These are phyloP conservation scores for Trichoderma koningii DNA, from an alignment of 2,329 filamentous ascomycete species.

Conservation along the genomic window DNA sequence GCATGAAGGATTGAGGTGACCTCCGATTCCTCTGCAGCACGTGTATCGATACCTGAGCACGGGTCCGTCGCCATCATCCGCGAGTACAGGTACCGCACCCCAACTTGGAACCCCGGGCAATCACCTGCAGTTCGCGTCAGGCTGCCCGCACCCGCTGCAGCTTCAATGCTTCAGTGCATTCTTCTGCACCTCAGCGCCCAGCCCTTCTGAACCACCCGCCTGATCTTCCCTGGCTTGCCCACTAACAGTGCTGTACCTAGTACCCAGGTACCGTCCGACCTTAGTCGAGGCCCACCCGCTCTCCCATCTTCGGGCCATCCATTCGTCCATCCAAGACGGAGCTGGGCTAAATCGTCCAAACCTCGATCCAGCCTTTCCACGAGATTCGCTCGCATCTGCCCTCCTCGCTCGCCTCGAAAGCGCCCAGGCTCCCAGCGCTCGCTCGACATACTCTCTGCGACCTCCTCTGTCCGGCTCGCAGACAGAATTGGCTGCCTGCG, in stretches of 20 bases:
- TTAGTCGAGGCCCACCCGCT: conserved; percentile 22
- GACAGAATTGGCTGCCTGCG: conserved; percentile 13
- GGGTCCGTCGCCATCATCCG: too few species aligned
- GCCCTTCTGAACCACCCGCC: conserved; percentile 1
- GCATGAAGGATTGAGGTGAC: not conserved
- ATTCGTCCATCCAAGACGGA: conserved; percentile 24
- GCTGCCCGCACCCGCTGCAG: not conserved
- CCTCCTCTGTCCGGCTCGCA: conserved; percentile 1
- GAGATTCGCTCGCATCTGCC: too few species aligned
- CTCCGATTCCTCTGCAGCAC: not conserved
- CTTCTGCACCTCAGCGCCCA: not conserved
- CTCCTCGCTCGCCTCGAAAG: too few species aligned
- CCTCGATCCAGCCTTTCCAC: conserved; percentile 18
- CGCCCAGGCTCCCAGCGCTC: not conserved
- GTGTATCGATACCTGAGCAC: not conserved
- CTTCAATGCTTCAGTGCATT: not conserved
- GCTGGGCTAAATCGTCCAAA: conserved; percentile 24
- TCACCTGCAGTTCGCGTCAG: not conserved
- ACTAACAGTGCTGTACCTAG: not conserved
- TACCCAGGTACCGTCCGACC: conserved; percentile 4
- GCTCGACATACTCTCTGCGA: conserved; percentile 4
- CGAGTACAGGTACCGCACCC: not conserved
- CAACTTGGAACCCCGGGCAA: not conserved
- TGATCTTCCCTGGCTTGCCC: not conserved
- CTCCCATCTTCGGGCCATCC: conserved; percentile 27